Base-by-base conservation (phyloP, 108 stramenopile species). In the Pinguiococcus pyrenoidosus region DNA sequence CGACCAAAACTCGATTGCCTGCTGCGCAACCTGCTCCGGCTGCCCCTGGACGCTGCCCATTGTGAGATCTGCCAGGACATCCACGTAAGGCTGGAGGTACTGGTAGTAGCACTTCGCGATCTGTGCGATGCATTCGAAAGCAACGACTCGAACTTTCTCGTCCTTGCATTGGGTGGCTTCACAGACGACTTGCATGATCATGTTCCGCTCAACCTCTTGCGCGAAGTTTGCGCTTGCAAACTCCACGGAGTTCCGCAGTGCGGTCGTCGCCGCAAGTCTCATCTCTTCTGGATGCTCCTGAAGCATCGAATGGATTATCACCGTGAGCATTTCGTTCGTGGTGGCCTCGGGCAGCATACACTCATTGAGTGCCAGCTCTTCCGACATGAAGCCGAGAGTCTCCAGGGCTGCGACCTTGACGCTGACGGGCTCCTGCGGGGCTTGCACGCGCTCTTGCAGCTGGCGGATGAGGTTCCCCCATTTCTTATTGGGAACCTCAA, bases 1-100 rank as follows among this genome's bases (percentile, higher is more conserved):
- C 26, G 66, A 71, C 93, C 93, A 95, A 53, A 95, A 92, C 59
- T 95, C 93, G 49, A 95, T 84, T 1, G 89, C 89, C 36, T 79
- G 59, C 32, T 72, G 76, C 16, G 86, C 83, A 0, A 68, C 73
- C 24, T 63, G 49, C 28, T 29, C 41, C 45, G 46, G 44, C 38
- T 32, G 6, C 34, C 57, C 61, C 18, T 77, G 44, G 59, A 91
- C 89, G 10, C 84, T 82, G 34, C 64, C 44, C 44, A 84, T 73
- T 0, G 89, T 90, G 29, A 95, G 68, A 62, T 92, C 61, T 56
- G 83, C 90, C n/a, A 96, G 37, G 0, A 75, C 76, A 23, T 81
- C 69, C 78, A 92, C 89, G 77, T 90, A 96, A 9, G 68, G 79
- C 48, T 71, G 73, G 39, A 96, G 58, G 36, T 85, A 78, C 28